Conservation (phyloP, 495 filamentous ascomycete species). For the Oleoguttula mirabilis region DNA sequence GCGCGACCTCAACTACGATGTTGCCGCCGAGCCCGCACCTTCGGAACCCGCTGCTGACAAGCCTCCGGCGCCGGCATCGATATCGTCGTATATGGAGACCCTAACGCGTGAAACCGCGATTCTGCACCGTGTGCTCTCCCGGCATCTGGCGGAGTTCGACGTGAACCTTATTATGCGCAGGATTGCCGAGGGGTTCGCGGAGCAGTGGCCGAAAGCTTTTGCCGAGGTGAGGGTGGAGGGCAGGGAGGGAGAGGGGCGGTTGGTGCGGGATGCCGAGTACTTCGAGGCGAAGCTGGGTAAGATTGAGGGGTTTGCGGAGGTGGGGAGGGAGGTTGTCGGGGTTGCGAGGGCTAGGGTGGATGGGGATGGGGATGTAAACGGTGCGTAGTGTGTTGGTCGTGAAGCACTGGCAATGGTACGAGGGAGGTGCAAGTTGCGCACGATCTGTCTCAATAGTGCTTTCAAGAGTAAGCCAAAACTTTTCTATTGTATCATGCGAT, state of each 20-base stretch:
- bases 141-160: conserved; percentile 67
- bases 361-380: not conserved
- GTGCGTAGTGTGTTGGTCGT: not conserved
- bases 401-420: too few relatives aligned
- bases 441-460: too few relatives aligned
- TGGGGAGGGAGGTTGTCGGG: conserved; percentile 53
- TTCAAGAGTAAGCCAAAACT: too few relatives aligned
- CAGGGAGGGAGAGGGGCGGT: conserved; percentile 62
- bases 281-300: conserved; percentile 64
- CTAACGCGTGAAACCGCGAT: conserved; percentile 80
- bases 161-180: conserved; percentile 80
- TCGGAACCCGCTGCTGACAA: conserved; percentile 19
- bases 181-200: conserved; percentile 76
- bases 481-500: too few relatives aligned
- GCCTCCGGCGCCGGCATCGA: too few relatives aligned
- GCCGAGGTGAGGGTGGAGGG: conserved; percentile 51
- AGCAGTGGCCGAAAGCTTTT: conserved; percentile 69
- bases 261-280: conserved; percentile 66
- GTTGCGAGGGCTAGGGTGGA: conserved; percentile 50
- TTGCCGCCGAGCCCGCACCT: conserved; percentile 40
- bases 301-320: conserved; percentile 66
- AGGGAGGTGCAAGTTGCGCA: too few relatives aligned
- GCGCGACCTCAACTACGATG: conserved; percentile 50
- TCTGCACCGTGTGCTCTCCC: conserved; percentile 74
- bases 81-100: conserved; percentile 85